Evolutionary conservation across 371 early-diverging fungal species (phyloP), one percentile per base, ranked within the genome.

Genomic region (Mucor mucedo): DNA sequence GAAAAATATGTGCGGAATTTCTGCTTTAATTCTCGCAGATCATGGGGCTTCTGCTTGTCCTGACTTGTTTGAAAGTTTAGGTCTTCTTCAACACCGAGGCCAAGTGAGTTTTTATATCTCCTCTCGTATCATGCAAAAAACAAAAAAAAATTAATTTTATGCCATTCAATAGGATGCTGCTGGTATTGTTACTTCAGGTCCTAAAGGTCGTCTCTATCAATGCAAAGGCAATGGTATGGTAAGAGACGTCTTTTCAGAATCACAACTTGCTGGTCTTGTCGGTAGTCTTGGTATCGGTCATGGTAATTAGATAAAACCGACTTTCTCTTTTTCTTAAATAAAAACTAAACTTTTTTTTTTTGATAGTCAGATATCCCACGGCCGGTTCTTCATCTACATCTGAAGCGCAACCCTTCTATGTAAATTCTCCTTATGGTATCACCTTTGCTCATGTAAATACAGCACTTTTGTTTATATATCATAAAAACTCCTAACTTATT

Each of bases 151-250:
- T n/a, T 44, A 44, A 55, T 45, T 60, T 48, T 21, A 58, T 28
- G 29, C 27, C 72, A 50, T 30, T 4, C 11, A 28, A 50, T 28
- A 98, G 97, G 98, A 98, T 84, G 97, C 98, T 30, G 98, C 98
- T 14, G 98, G 98, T 58, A 97, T 98, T 64, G 89, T 97, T 40
- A 98, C 98, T n/a, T 97, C 95, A 75, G 98, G 94, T 32, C 80
- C 87, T 49, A 92, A 95, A 74, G 98, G 98, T 54, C 91, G 98
- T 41, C 85, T 98, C 61, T 96, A 92, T 82, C 98, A 98, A 79
- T 93, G 95, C 83, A 98, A 98, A 78, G 96, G 94, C 62, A 98
- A 95, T 72, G 98, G 98, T 60, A 94, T 98, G 96, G 97, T 97
- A 32, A 87, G 95, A 57, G 98, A 98, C 71, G 96, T 97, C 21